Evolutionary conservation across 2,329 filamentous ascomycete species (phyloP), one percentile per base, ranked within the genome.

Genomic region (Pseudogymnoascus sp.): DNA sequence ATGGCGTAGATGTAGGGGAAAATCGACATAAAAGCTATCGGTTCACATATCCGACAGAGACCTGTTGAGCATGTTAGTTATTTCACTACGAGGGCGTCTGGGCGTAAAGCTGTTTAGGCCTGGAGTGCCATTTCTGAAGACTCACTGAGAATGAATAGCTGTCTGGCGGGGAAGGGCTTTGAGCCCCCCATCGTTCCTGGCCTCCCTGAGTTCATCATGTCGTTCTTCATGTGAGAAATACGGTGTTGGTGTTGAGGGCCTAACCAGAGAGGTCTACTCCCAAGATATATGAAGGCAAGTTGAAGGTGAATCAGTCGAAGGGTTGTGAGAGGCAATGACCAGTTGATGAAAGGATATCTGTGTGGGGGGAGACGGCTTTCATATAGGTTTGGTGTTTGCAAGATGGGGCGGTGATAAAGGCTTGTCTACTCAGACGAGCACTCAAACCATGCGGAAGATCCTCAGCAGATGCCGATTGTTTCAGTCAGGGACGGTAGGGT

Each of bases 1-100:
- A 99, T 97, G 79, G 89, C 93, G 78, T 96, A 97, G 68, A 96
- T 92, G 75, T 97, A 99, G 1, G 94, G 94, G 73, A 99, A 97
- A 68, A 97, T 97, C 60, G 92, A 97, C 91, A 97, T 97, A 81
- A 99, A 97, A 5, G 94, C 94, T 74, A 99, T 97, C 60, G 94
- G 94, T 74, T 99, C 94, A 80, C 92, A 97, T 78, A 99, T 93
- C 71, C 94, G 88, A 77, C 92, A 96, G 71, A 96, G 81, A 50
- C 92, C 92, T 95, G 65, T 41, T 13, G 15, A 21, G 36, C 9
- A 59, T 21, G 60, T 58, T 58, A 59, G 36, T 11, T 24, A 33
- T 37, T 17, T 36, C 11, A 59, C 11, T 26, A 6, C 10, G 5
- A 15, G 15, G n/a, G 29, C 17, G 5, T 9, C 11, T 15, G 6